These are phyloP conservation scores for Lumnitzera littorea DNA, from an alignment of 345 rosid species.

Conservation along the genomic window DNA sequence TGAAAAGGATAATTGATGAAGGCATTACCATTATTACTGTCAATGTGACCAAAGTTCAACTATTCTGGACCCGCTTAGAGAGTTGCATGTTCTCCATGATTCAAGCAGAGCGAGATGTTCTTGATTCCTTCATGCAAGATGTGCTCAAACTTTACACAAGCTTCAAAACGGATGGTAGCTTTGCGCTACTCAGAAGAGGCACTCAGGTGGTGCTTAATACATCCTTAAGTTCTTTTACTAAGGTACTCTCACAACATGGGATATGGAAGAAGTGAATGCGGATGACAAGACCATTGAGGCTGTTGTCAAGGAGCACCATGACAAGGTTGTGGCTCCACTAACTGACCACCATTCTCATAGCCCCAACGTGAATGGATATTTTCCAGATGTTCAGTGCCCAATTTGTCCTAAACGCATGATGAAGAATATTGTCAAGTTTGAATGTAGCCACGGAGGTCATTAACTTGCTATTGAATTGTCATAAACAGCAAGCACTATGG, in stretches of 20 bases:
- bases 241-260: conserved; percentile 7
- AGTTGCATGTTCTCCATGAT: conserved; percentile 14
- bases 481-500: too few relatives aligned
- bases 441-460: conserved; percentile 14
- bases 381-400: conserved; percentile 9
- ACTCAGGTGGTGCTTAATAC: conserved; percentile 11
- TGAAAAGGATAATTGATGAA: conserved; percentile 8
- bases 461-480: not conserved
- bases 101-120: conserved; percentile 7
- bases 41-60: conserved; percentile 3
- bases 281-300: conserved; percentile 2
- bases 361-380: conserved; percentile 4
- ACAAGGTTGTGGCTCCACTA: conserved; percentile 7
- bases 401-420: conserved; percentile 5
- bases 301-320: conserved; percentile 10
- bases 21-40: conserved; percentile 1
- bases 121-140: conserved; percentile 8
- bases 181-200: conserved; percentile 6
- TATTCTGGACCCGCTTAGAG: conserved; percentile 8
- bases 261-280: conserved; percentile 11
- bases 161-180: conserved; percentile 12
- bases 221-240: conserved; percentile 1
- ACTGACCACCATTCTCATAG: conserved; percentile 9
- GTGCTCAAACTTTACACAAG: conserved; percentile 10
- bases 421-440: conserved; percentile 9